A percentile compares a stretch with the other conserved stretches of the same genome.
phyloP scores from a whole-genome alignment of 345 rosid species.

The Acer campestre region DNA sequence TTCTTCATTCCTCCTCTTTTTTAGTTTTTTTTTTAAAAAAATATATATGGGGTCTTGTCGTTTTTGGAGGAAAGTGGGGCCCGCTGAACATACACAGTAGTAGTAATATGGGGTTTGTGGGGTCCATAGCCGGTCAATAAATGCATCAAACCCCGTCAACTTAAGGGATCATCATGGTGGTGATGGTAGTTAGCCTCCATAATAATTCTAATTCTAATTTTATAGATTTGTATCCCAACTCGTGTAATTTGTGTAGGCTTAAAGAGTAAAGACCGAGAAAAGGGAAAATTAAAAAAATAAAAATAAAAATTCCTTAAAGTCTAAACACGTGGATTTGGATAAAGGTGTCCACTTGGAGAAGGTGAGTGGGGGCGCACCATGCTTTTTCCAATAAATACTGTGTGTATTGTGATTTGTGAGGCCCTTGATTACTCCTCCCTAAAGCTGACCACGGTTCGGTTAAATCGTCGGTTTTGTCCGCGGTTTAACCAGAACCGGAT shows the following conservation, averaged over 20 bases:
- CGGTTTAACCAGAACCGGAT: too few relatives aligned
- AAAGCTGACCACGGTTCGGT: too few relatives aligned
- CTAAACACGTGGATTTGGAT: constrained; percentile 29
- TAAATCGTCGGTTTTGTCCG: too few relatives aligned
- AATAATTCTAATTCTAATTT: too few relatives aligned
- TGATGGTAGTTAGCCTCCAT: constrained; percentile 8
- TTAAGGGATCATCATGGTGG: background rate
- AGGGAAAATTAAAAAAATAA: too few relatives aligned
- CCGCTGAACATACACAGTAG: constrained; percentile 19
- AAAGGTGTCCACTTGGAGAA: constrained; percentile 25
- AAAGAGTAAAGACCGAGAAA: too few relatives aligned
- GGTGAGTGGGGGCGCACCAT: constrained; percentile 6
- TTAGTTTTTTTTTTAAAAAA: background rate
- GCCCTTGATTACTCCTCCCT: too few relatives aligned
- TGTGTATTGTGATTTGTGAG: too few relatives aligned
- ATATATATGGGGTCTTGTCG: constrained; percentile 14
- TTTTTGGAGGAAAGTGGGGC: constrained; percentile 17
- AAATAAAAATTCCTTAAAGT: constrained; percentile 1
- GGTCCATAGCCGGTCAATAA: constrained; percentile 32
- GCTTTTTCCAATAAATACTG: background rate
- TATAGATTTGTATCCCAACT: too few relatives aligned
- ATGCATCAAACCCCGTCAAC: constrained; percentile 34
- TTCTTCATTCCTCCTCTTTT: background rate
- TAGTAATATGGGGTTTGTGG: constrained; percentile 1
- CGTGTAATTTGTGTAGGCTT: too few relatives aligned